Base-by-base conservation (phyloP, 208 protist species). In the Leishmania aethiopica region DNA sequence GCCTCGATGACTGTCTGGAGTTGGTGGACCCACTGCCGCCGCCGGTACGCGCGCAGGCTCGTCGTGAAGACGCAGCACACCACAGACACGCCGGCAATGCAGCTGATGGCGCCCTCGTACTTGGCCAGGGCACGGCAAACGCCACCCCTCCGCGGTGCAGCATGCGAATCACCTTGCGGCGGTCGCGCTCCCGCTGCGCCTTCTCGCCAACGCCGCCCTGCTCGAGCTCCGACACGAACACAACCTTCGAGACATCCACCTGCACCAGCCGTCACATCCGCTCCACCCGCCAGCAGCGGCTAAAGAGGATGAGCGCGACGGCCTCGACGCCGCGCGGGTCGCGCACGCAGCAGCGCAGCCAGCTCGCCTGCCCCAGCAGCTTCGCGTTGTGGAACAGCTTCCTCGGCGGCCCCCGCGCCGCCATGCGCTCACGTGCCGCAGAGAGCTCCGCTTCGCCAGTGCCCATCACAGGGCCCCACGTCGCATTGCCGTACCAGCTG, bases 401-500 rank as follows among this genome's bases (percentile, higher is more conserved):
- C 60, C 83, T 90, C 1, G 84, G 86, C 62, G 87, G 89, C 82
- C 93, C 85, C 7, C 85, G 83, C 22, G 89, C 76, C 25, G 90
- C 78, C 22, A 96, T 89, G 59, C 40, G 40, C 40, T 42, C 40
- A 42, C 40, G 40, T 42, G 2, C 40, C 40, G 40, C 40, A 42
- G 40, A 42, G 40, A 4, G 40, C 42, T 10, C 42, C 42, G 42
- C 42, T 47, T 47, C 42, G 42, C 42, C 42, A 47, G 42, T 47
- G 42, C 42, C 42, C 42, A 95, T 89, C 28, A 96, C 80, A 7
- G 86, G 89, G 86, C 93, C 1, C 60, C 75, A 94, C 28, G 93
- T 96, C 42, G 87, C 92, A 81, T 95, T 94, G 74, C 91, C 91
- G 79, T 93, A 93, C 37, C 95, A 92, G 62, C 90, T 90, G 2